Conservation (phyloP, 2,329 filamentous ascomycete species). For the Pleurostoma richardsiae region DNA sequence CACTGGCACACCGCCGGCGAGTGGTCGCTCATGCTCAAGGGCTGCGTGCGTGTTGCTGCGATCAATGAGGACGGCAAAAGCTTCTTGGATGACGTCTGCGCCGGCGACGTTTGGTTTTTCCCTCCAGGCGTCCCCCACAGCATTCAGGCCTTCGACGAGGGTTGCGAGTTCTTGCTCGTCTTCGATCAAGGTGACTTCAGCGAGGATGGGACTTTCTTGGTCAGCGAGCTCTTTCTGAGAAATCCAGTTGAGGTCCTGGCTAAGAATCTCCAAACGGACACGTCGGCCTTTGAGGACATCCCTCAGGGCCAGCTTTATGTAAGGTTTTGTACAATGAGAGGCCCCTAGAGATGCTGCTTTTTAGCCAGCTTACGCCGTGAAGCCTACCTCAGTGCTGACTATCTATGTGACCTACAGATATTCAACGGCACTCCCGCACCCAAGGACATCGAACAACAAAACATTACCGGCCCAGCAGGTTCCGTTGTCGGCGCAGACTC, state of each 20-base stretch:
- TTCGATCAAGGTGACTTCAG: conserved; percentile 55
- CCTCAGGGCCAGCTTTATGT: conserved; percentile 40
- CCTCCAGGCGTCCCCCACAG: conserved; percentile 43
- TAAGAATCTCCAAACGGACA: conserved; percentile 46
- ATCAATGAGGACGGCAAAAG: conserved; percentile 45
- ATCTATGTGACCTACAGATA: conserved; percentile 23
- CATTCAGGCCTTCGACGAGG: conserved; percentile 49
- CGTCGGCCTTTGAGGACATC: conserved; percentile 40
- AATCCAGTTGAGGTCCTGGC: conserved; percentile 48
- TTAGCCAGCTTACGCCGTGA: too few relatives aligned
- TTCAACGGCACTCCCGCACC: conserved; percentile 46
- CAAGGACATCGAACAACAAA: conserved; percentile 37
- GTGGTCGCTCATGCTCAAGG: conserved; percentile 49
- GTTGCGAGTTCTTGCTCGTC: conserved; percentile 54
- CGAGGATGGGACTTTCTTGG: conserved; percentile 55
- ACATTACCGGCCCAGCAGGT: conserved; percentile 38
- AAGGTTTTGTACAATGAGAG: conserved; percentile 3
- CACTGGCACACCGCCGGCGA: conserved; percentile 56
- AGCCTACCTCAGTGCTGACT: too few relatives aligned
- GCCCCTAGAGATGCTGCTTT: too few relatives aligned
- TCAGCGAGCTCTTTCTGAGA: conserved; percentile 45
- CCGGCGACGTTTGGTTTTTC: conserved; percentile 52
- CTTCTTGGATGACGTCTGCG: conserved; percentile 41
- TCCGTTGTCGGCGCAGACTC: conserved; percentile 27
- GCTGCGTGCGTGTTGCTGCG: conserved; percentile 43